Evolutionary conservation across 257 asterid species (phyloP).

Genomic region (Fraxinus americana): DNA sequence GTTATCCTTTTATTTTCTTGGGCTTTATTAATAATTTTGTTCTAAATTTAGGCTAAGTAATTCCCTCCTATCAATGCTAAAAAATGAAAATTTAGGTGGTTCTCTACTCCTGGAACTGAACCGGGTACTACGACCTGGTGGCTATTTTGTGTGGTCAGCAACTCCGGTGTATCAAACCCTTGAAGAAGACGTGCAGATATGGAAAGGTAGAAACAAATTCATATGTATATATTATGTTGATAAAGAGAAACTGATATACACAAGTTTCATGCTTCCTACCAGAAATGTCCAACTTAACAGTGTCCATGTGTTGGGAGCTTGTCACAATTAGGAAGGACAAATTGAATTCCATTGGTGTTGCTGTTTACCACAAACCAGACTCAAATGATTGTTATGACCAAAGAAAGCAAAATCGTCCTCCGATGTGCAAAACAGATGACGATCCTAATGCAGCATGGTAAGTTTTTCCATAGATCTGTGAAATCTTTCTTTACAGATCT

Average conservation of each 20-base stretch:
- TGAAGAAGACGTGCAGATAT: conserved; percentile 73
- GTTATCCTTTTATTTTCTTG: conserved; percentile 33
- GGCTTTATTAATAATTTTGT: background rate
- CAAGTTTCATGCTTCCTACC: conserved; percentile 5
- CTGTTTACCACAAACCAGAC: conserved; percentile 77
- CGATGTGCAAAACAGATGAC: conserved; percentile 68
- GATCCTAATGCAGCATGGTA: conserved; percentile 94
- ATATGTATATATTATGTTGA: background rate
- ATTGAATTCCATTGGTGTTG: conserved; percentile 65
- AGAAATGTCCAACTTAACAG: conserved; percentile 82
- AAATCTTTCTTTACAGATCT: background rate
- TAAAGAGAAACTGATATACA: background rate
- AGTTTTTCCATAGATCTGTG: conserved; percentile 17
- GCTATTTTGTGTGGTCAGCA: conserved; percentile 89
- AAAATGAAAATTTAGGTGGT: conserved; percentile 58
- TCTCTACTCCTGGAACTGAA: conserved; percentile 79
- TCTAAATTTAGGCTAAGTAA: background rate
- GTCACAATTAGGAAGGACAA: conserved; percentile 71
- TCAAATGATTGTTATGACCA: conserved; percentile 76
- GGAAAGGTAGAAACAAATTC: conserved; percentile 56
- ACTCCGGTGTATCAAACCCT: conserved; percentile 92
- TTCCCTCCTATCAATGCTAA: conserved; percentile 2
- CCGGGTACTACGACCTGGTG: conserved; percentile 87
- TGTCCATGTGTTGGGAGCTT: conserved; percentile 91
- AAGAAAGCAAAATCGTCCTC: conserved; percentile 59